These are phyloP conservation scores for Talaromyces amestolkiae DNA, from an alignment of 2,329 filamentous ascomycete species.

Conservation along the genomic window DNA sequence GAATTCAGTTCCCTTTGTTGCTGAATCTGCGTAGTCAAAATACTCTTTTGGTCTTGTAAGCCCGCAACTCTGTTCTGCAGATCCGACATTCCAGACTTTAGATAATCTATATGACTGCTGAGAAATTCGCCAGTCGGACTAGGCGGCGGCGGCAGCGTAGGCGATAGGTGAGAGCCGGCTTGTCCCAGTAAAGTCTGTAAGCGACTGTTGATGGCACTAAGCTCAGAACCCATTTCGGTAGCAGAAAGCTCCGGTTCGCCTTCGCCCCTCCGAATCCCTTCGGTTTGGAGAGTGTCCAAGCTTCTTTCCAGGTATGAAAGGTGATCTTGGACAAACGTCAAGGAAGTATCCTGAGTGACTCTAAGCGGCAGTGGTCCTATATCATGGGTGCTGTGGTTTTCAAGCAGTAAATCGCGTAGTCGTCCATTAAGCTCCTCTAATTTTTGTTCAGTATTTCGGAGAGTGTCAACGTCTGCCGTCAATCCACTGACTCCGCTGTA, in stretches of 20 bases:
- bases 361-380: slow-evolving; percentile 38
- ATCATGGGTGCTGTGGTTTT: slow-evolving; percentile 36
- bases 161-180: slow-evolving; percentile 43
- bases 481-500: slow-evolving; percentile 22
- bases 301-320: slow-evolving; percentile 70
- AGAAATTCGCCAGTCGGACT: slow-evolving; percentile 56
- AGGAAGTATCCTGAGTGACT: slow-evolving; percentile 27
- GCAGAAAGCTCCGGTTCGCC: slow-evolving; percentile 20
- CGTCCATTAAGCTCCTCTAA: slow-evolving; percentile 67
- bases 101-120: slow-evolving; percentile 69
- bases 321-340: slow-evolving; percentile 51
- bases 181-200: slow-evolving; percentile 58
- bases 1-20: slow-evolving; percentile 91
- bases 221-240: slow-evolving; percentile 52
- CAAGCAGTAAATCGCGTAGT: slow-evolving; percentile 64
- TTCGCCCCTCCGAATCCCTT: slow-evolving; percentile 22
- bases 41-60: slow-evolving; percentile 82
- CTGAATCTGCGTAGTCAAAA: slow-evolving; percentile 87
- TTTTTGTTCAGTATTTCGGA: slow-evolving; percentile 63
- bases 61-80: slow-evolving; percentile 73
- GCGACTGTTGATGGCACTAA: slow-evolving; percentile 63
- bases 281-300: slow-evolving; percentile 57
- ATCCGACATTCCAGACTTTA: slow-evolving; percentile 74
- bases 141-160: slow-evolving; percentile 58
- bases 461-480: slow-evolving; percentile 42